These are phyloP conservation scores for Lagenidium sp. DNA, from an alignment of 352 stramenopile species.

Conservation along the genomic window DNA sequence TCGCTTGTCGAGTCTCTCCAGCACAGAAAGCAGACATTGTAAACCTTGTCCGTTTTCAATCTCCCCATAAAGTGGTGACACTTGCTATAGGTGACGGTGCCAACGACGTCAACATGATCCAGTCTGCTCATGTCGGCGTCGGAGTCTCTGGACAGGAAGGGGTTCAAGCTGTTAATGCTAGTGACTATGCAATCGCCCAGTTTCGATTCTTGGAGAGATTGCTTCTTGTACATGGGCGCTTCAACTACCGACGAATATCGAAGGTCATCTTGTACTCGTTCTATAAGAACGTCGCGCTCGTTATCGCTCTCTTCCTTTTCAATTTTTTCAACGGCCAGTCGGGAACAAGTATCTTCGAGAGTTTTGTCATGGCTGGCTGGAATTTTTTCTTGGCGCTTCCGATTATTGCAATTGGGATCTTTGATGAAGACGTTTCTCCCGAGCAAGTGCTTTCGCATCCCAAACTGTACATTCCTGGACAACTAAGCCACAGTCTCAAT, in stretches of 20 bases:
- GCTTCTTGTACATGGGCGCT: constrained; percentile 95
- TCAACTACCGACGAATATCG: constrained; percentile 94
- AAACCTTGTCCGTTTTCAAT: constrained; percentile 50
- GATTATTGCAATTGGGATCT: constrained; percentile 82
- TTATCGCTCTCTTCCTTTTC: constrained; percentile 67
- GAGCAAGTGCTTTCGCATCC: constrained; percentile 55
- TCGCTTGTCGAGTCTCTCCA: constrained; percentile 76
- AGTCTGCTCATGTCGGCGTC: constrained; percentile 90
- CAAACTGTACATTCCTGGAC: constrained; percentile 42
- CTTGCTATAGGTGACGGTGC: constrained; percentile 91
- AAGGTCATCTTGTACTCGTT: constrained; percentile 89
- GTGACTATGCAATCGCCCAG: constrained; percentile 90
- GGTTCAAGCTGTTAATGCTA: constrained; percentile 87
- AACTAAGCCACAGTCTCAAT: constrained; percentile 61
- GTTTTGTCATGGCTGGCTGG: constrained; percentile 71
- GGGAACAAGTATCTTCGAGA: constrained; percentile 78
- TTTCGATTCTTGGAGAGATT: constrained; percentile 93
- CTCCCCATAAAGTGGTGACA: constrained; percentile 58
- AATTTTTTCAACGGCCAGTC: constrained; percentile 81
- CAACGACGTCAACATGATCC: constrained; percentile 96
- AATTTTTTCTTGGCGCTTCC: constrained; percentile 83
- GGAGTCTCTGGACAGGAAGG: constrained; percentile 90
- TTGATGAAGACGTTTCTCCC: constrained; percentile 65
- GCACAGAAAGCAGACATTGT: constrained; percentile 80
- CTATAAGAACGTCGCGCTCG: constrained; percentile 73